Percentiles rank a stretch among this genome's conserved stretches.
These are phyloP conservation scores for Alternaria arbusti DNA, from an alignment of 2,329 filamentous ascomycete genomes.

Conservation along the genomic window DNA sequence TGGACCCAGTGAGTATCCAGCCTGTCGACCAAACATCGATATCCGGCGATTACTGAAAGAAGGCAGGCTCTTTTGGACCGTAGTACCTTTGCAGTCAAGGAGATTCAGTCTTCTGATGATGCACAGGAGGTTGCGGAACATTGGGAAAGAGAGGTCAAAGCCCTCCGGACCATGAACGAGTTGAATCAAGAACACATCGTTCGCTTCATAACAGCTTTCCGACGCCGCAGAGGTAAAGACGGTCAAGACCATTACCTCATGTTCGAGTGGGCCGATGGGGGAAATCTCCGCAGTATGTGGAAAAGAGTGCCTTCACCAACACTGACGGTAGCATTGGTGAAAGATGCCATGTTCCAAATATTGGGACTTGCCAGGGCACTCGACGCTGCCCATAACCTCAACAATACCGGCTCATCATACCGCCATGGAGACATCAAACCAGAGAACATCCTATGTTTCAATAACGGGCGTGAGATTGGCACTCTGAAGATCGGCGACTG, in stretches of 20 bases:
- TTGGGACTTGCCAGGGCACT: slow-evolving; percentile 29
- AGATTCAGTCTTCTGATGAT: slow-evolving; percentile 7
- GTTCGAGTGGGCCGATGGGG: slow-evolving; percentile 31
- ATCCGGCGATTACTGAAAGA: no score
- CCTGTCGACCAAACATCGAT: no score
- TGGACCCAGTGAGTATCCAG: no score
- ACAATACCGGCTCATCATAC: slow-evolving; percentile 4
- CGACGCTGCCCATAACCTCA: slow-evolving; percentile 11
- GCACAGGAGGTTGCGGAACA: slow-evolving; percentile 5
- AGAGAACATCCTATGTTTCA: slow-evolving; percentile 46
- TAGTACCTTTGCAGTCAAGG: slow-evolving; percentile 16
- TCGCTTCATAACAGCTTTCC: slow-evolving; percentile 22
- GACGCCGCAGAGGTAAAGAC: not conserved
- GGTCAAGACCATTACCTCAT: slow-evolving; percentile 20
- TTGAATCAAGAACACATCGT: slow-evolving; percentile 24
- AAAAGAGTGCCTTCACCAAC: slow-evolving; percentile 4
- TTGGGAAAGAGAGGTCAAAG: slow-evolving; percentile 19
- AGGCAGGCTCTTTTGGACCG: not conserved
- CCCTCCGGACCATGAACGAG: slow-evolving; percentile 19
- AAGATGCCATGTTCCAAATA: slow-evolving; percentile 12
- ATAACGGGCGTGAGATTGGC: not conserved
- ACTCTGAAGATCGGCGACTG: slow-evolving; percentile 26
- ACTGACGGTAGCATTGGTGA: slow-evolving; percentile 3
- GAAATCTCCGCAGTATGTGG: slow-evolving; percentile 27
- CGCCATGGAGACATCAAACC: slow-evolving; percentile 48